Evolutionary conservation across 2,329 filamentous ascomycete species (phyloP), one percentile per base, ranked within the genome.

Genomic region (Simplicillium sp.): DNA sequence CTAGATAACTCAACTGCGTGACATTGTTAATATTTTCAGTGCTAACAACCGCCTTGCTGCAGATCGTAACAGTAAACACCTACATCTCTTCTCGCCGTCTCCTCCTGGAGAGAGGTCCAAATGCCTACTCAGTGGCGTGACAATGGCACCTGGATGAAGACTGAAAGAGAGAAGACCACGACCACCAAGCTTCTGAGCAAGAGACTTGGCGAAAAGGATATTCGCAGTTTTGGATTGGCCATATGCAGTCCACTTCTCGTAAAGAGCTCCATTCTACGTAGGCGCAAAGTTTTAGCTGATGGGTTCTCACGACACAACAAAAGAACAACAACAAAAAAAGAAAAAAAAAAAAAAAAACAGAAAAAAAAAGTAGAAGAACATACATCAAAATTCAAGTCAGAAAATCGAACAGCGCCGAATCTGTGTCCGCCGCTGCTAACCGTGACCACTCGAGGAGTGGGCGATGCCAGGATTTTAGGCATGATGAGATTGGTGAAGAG

Each of bases 381-480:
- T 31, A 38, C 36, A n/a, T 57, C 51, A 44, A 67, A 67, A 34
- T 65, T 63, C 32, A 51, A 58, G 48, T 69, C 65, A 36, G 55
- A 51, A 43, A 61, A 67, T 3, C 62, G 50, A n/a, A 69, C 46
- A 3, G 58, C 58, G 5, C 52, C 49, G 16, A 67, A 35, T n/a
- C 58, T 51, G 48, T 69, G 56, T 2, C 62, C 65, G 29, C 59
- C 52, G 46, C 66, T 68, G 18, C 57, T 57, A 11, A 71, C 50
- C 41, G 57, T 65, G 8, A 71, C 57, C 7, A 71, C 42, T 1
- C 61, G 52, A 3, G 57, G 50, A 13, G 41, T 44, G 3, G 44
- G 11, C 1, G 56, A 37, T 2, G 50, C 46, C 1, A 55, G 40
- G 8, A 54, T 38, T 45, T 56, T 59, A 2, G 44, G 40, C 43